phyloP scores from a whole-genome alignment of 768 basidiomycete species.

The Antrodiella citrinella region DNA sequence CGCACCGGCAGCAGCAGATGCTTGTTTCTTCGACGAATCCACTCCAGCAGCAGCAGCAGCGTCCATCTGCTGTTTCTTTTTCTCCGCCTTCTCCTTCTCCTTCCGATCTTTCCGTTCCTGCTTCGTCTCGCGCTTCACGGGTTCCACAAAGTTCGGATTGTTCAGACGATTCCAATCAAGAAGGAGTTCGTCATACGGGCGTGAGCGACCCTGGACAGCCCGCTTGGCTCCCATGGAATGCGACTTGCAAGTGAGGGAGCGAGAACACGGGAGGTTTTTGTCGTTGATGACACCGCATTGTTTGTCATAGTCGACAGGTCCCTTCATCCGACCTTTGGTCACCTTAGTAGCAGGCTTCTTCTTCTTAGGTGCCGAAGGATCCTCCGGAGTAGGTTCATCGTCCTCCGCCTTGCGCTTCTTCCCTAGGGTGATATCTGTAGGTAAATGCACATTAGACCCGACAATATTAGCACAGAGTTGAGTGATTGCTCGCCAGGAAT shows the following conservation, averaged over 20 bases:
- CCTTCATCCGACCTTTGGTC: constrained; percentile 73
- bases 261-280: constrained; percentile 85
- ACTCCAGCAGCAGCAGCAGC: constrained; percentile 56
- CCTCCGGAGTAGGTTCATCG: constrained; percentile 55
- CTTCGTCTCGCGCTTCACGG: constrained; percentile 79
- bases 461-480: background rate
- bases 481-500: constrained; percentile 35
- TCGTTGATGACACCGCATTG: constrained; percentile 98
- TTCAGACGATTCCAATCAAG: constrained; percentile 87
- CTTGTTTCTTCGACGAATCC: constrained; percentile 34
- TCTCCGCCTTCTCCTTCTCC: constrained; percentile 74
- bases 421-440: constrained; percentile 13
- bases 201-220: constrained; percentile 78
- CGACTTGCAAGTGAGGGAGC: constrained; percentile 95
- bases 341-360: constrained; percentile 68
- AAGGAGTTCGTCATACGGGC: constrained; percentile 77
- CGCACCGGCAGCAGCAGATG: constrained; percentile 23
- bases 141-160: constrained; percentile 85
- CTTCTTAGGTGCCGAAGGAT: constrained; percentile 61
- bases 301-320: constrained; percentile 83
- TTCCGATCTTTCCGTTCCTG: constrained; percentile 82
- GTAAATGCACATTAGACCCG: constrained; percentile 2
- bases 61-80: constrained; percentile 66
- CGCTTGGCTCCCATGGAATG: constrained; percentile 97
- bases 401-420: constrained; percentile 83